These are phyloP conservation scores for Russula vinacea DNA, from an alignment of 768 basidiomycete species.

Conservation along the genomic window DNA sequence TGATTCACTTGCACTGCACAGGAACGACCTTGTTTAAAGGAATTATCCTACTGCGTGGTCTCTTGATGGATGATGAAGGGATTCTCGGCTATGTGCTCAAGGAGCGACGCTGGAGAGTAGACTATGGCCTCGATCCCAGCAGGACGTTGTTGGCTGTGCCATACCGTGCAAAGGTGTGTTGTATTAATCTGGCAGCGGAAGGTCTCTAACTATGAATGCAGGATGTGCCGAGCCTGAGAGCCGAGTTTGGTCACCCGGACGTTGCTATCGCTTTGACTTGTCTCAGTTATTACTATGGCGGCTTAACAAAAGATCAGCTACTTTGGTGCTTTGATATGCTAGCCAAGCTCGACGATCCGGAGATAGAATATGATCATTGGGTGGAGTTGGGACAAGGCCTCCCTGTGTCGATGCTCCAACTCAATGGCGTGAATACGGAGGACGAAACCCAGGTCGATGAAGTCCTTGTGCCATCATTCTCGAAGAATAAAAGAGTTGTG, in stretches of 20 bases:
- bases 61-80: constrained; percentile 39
- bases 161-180: constrained; percentile 43
- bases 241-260: constrained; percentile 56
- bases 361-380: constrained; percentile 44
- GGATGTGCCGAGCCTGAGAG: constrained; percentile 45
- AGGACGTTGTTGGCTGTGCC: constrained; percentile 51
- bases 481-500: constrained; percentile 40
- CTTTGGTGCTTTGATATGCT: constrained; percentile 40
- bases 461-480: constrained; percentile 39
- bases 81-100: constrained; percentile 42
- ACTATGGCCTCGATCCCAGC: constrained; percentile 46
- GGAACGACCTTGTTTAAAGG: constrained; percentile 35
- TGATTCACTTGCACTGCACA: not conserved
- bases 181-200: not conserved
- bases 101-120: constrained; percentile 48
- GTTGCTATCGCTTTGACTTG: constrained; percentile 46
- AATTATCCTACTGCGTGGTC: constrained; percentile 46
- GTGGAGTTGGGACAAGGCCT: constrained; percentile 31
- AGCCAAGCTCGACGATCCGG: constrained; percentile 42
- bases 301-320: constrained; percentile 43
- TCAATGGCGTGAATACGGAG: constrained; percentile 45
- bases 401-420: constrained; percentile 35
- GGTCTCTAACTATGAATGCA: constrained; percentile 24
- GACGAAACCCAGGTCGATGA: constrained; percentile 38
- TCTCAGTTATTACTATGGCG: constrained; percentile 49